phyloP scores from a whole-genome alignment of 2,329 filamentous ascomycete species.

The Eutypa lata region DNA sequence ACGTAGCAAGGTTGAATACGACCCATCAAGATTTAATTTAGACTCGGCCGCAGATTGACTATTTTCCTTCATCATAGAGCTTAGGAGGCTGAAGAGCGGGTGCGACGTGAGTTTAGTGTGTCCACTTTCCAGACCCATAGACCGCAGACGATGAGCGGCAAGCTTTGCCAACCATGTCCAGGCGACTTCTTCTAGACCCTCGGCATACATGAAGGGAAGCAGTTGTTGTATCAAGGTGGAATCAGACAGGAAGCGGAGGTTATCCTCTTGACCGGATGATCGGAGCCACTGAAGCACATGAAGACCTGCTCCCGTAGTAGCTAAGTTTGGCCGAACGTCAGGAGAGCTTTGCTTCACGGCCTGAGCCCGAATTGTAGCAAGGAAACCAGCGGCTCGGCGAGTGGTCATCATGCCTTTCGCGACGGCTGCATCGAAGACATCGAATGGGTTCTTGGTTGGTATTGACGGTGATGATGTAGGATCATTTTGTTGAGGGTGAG shows the following conservation, averaged over 20 bases:
- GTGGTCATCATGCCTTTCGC: conserved; percentile 55
- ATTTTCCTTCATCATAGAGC: conserved; percentile 31
- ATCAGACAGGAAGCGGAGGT: conserved; percentile 43
- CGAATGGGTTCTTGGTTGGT: conserved; percentile 43
- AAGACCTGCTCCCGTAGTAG: conserved; percentile 41
- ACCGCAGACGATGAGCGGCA: conserved; percentile 11
- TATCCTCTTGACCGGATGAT: conserved; percentile 44
- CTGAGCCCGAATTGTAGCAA: conserved; percentile 44
- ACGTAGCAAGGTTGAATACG: conserved; percentile 46
- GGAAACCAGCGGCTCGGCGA: conserved; percentile 50
- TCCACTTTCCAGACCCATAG: conserved; percentile 18
- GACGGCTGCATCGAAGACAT: conserved; percentile 55
- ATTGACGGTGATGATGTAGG: conserved; percentile 6
- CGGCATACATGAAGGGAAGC: conserved; percentile 49
- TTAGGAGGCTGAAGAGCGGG: conserved; percentile 39
- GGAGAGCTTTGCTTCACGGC: conserved; percentile 32
- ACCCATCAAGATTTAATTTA: conserved; percentile 43
- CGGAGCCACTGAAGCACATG: conserved; percentile 54
- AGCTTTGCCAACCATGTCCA: conserved; percentile 52
- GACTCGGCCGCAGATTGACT: conserved; percentile 22
- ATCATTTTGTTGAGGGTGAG: conserved; percentile 19
- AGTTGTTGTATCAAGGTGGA: conserved; percentile 37
- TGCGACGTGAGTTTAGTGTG: conserved; percentile 10
- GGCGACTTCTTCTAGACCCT: conserved; percentile 46
- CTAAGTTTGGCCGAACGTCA: conserved; percentile 32